Conservation (phyloP, 148 eudicot species). For the Rhododendron kiyosumense region DNA sequence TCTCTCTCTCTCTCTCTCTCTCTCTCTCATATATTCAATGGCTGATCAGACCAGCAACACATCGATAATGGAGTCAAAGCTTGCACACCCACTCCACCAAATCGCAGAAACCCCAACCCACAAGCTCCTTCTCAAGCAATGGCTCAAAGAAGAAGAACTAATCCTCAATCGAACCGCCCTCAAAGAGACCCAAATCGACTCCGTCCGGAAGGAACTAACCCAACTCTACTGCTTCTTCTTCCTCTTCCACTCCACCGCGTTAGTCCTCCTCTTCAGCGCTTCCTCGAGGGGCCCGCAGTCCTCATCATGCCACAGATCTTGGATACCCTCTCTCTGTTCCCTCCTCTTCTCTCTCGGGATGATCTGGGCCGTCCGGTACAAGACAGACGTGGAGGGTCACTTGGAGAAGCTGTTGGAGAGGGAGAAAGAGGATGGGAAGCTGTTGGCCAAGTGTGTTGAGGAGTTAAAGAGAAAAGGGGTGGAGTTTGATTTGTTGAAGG, state of each 20-base stretch:
- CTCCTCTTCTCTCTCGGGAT: constrained; percentile 51
- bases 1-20: background rate
- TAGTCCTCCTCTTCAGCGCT: constrained; percentile 57
- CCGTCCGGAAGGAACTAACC: constrained; percentile 51
- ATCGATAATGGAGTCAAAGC: constrained; percentile 32
- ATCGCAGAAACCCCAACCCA: constrained; percentile 73
- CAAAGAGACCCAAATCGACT: constrained; percentile 74
- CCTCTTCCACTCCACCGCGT: constrained; percentile 60
- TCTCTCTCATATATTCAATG: constrained; percentile 2
- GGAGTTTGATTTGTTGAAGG: constrained; percentile 80
- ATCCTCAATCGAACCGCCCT: constrained; percentile 51
- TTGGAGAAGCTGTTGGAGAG: constrained; percentile 61
- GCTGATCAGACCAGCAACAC: constrained; percentile 17
- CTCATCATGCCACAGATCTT: constrained; percentile 43
- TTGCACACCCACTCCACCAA: constrained; percentile 69
- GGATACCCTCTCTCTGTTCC: constrained; percentile 72
- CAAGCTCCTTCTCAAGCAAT: constrained; percentile 80
- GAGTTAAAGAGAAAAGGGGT: constrained; percentile 72
- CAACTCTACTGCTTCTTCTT: constrained; percentile 72
- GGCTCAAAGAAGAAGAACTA: constrained; percentile 79
- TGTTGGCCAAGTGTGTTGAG: constrained; percentile 68
- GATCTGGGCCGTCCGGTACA: constrained; percentile 72
- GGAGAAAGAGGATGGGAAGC: constrained; percentile 64
- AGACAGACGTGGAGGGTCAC: constrained; percentile 58
- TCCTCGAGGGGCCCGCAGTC: constrained; percentile 20